These are phyloP conservation scores for Daldinia bambusicola DNA, from an alignment of 495 filamentous ascomycete genomes.

Conservation along the genomic window DNA sequence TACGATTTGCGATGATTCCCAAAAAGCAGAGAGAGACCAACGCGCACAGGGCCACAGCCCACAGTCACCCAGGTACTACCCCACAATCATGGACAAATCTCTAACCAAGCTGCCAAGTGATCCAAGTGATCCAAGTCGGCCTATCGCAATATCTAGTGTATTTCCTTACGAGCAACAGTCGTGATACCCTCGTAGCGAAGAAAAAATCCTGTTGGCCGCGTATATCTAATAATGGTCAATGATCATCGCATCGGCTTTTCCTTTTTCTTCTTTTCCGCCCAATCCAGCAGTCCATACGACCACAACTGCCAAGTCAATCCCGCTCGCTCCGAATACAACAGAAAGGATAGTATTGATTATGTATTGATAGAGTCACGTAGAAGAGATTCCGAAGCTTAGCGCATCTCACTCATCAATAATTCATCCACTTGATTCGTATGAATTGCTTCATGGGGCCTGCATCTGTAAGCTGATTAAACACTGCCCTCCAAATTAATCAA, in stretches of 20 bases:
- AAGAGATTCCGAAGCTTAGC: not conserved
- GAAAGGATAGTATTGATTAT: not conserved
- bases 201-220: slow-evolving; percentile 15
- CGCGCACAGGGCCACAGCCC: not conserved
- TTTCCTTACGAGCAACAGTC: not conserved
- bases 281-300: not conserved
- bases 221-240: slow-evolving; percentile 7
- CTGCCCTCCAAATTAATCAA: slow-evolving; percentile 4
- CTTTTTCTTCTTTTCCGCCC: not conserved
- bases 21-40: not conserved
- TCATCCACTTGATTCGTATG: not conserved
- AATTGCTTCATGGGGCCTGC: not conserved
- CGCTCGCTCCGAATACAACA: not conserved
- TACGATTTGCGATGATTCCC: no score
- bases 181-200: not conserved
- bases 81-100: slow-evolving; percentile 33
- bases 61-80: slow-evolving; percentile 10
- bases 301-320: not conserved
- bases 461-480: slow-evolving; percentile 17
- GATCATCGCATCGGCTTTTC: not conserved
- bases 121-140: no score
- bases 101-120: not conserved
- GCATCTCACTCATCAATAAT: slow-evolving; percentile 6
- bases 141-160: slow-evolving; percentile 17
- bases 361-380: not conserved